Conservation (phyloP, 495 filamentous ascomycete genomes). For the Wilcoxina mikolae region DNA sequence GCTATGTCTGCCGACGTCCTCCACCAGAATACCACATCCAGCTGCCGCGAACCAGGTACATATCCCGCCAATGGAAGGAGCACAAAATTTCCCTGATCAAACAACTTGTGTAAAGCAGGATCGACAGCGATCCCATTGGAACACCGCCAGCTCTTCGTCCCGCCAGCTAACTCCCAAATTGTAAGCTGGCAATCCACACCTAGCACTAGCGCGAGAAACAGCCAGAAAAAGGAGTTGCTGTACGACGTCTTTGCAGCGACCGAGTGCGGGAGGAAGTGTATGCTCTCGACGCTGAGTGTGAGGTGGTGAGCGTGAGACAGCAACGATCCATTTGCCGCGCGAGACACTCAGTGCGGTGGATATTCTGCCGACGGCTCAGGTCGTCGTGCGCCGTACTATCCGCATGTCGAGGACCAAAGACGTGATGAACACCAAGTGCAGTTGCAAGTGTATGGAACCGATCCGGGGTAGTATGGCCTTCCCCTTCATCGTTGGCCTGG, state of each 20-base stretch:
- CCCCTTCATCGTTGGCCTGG: too few relatives aligned
- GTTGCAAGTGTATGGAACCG: too few relatives aligned
- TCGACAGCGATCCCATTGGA: background rate
- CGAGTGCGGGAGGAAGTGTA: background rate
- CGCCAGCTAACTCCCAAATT: background rate
- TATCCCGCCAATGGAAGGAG: background rate
- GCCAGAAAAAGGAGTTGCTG: background rate
- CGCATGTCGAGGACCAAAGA: too few relatives aligned
- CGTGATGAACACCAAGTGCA: too few relatives aligned
- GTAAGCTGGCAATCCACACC: background rate
- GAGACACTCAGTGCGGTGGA: background rate
- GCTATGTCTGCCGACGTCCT: background rate
- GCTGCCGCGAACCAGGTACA: background rate
- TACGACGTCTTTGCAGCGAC: background rate
- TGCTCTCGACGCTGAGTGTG: background rate
- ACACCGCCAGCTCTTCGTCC: background rate
- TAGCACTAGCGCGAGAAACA: background rate
- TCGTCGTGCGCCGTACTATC: too few relatives aligned
- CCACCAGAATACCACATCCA: background rate
- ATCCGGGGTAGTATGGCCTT: too few relatives aligned
- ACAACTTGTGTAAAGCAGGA: background rate
- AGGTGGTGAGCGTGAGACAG: background rate
- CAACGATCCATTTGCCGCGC: background rate
- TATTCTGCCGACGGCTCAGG: background rate
- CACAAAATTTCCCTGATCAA: background rate